phyloP scores from a whole-genome alignment of 345 rosid genomes.

The Aquilaria malaccensis region DNA sequence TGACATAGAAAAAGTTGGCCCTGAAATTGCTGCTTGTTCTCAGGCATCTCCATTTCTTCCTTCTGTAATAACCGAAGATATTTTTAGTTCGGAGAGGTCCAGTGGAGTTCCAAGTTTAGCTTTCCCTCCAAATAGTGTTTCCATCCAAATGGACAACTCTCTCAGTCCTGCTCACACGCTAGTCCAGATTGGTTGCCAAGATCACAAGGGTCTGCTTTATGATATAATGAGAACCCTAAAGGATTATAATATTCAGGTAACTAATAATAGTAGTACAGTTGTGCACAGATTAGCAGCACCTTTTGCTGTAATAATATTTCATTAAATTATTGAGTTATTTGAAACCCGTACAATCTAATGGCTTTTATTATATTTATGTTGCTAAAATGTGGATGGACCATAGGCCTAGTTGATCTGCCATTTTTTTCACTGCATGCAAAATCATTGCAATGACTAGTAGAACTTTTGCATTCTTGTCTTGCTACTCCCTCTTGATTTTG shows the following conservation, averaged over 20 bases:
- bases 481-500: background rate
- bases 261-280: background rate
- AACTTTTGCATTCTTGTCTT: too few relatives aligned
- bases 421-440: too few relatives aligned
- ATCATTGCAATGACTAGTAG: too few relatives aligned
- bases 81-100: conserved; percentile 36
- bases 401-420: too few relatives aligned
- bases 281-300: background rate
- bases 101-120: conserved; percentile 31
- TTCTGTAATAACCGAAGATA: conserved; percentile 47
- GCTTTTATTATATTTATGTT: background rate
- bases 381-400: background rate
- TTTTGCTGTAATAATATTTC: background rate
- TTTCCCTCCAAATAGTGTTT: conserved; percentile 34
- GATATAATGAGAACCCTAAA: conserved; percentile 94
- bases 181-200: conserved; percentile 76
- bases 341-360: background rate
- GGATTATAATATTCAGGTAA: conserved; percentile 92
- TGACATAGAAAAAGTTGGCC: conserved; percentile 69
- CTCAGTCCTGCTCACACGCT: conserved; percentile 85
- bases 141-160: conserved; percentile 67
- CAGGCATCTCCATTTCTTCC: conserved; percentile 61
- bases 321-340: background rate
- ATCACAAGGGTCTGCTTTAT: conserved; percentile 87
- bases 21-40: conserved; percentile 60